These are phyloP conservation scores for Syzygium oleosum DNA, from an alignment of 345 rosid species.

Conservation along the genomic window DNA sequence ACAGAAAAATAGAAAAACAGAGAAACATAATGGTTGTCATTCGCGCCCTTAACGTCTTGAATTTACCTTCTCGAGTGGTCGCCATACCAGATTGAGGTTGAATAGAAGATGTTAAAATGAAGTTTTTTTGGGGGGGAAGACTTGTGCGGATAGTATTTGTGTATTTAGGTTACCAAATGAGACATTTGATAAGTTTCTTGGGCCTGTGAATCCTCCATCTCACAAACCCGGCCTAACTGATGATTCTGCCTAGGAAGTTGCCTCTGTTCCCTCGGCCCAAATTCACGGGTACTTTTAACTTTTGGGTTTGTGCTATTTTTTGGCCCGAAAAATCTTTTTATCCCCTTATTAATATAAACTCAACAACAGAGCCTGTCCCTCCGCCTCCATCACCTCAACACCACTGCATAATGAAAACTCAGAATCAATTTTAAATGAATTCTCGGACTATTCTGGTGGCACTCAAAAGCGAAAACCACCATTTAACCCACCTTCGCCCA, in stretches of 20 bases:
- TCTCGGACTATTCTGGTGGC: fast-evolving
- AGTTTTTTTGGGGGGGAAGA: background rate
- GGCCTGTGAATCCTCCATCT: background rate
- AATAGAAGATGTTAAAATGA: background rate
- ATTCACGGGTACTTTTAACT: background rate
- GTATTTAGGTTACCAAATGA: background rate
- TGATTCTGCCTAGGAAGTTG: background rate
- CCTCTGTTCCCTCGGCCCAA: background rate
- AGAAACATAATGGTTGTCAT: too few species aligned
- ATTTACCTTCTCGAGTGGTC: background rate
- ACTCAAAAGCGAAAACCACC: background rate
- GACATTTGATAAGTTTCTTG: background rate
- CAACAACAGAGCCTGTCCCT: too few species aligned
- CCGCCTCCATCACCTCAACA: background rate
- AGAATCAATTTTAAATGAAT: background rate
- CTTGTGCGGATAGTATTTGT: background rate
- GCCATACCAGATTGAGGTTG: background rate
- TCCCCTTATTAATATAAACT: background rate
- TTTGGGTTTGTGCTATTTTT: background rate
- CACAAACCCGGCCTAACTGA: background rate
- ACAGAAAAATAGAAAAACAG: too few species aligned
- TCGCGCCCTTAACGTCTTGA: background rate
- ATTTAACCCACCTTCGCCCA: background rate
- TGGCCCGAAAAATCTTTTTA: background rate
- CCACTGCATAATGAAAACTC: too few species aligned